Evolutionary conservation across 1,284 basidiomycete genomes (phyloP), one percentile per base, ranked within the genome.

Genomic region (Cutaneotrichosporon cutaneum): DNA sequence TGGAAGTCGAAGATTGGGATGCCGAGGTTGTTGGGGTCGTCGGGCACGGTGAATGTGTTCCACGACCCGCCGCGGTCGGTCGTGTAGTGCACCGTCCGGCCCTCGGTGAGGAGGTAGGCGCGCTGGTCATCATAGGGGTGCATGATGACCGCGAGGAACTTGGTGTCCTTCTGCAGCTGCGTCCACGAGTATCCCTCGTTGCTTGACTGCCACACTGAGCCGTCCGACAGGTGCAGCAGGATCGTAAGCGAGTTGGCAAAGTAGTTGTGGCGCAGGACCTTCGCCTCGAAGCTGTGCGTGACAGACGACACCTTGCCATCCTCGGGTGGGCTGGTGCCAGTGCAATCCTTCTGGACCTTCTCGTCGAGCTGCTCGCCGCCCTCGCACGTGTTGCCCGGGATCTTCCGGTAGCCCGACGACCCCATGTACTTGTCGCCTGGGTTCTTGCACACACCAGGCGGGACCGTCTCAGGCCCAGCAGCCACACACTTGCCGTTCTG

Each of bases 181-280:
- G 83, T 83, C 94, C 94, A 99, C 0, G 87, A 88, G 77, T 91
- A 94, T 0, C 95, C 95, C 77, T 99, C 94, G 76, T 94, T 97
- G 72, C 85, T 85, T 0, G 93, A 96, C 81, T 96, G 92, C 90
- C 91, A 98, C 59, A 97, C 83, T 0, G 85, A 84, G 63, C 87
- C 82, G 71, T 97, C 91, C 2, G 77, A 76, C 3, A 96, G 83
- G 30, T 92, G 89, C 33, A 92, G 87, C 24, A 99, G 85, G 57
- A 98, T 86, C 1, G 92, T 94, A 84, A 91, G 75, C 6, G 74
- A 81, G 45, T 70, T 64, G 14, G 74, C 67, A 59, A 80, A 77
- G 81, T 94, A 98, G n/a, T 87, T 82, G 70, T 92, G 86, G 72
- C 94, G 90, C 9, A 84, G 77, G 26, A 97, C 83, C 30, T 80